phyloP scores from a whole-genome alignment of 23 red algal genomes.

The Chondrus crispus region DNA sequence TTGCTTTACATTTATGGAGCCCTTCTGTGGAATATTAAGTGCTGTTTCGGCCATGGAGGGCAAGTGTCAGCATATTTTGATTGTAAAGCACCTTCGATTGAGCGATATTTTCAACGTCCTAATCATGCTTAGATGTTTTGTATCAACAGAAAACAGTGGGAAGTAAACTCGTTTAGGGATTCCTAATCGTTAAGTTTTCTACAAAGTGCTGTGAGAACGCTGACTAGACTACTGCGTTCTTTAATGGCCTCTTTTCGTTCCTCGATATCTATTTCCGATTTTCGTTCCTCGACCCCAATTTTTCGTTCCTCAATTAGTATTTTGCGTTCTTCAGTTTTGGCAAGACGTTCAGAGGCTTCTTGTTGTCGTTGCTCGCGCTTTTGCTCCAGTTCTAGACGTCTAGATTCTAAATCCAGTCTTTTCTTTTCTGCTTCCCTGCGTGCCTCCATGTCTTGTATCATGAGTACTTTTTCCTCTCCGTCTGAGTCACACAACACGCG shows the following conservation, averaged over 20 bases:
- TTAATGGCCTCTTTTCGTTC: neutral
- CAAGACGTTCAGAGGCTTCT: neutral
- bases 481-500: neutral
- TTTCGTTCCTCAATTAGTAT: neutral
- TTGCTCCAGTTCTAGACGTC: neutral
- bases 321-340: neutral
- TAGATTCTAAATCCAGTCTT: neutral
- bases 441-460: neutral
- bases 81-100: too few relatives aligned
- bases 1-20: neutral
- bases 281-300: neutral
- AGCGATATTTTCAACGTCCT: too few relatives aligned
- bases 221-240: neutral
- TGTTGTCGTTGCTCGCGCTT: neutral
- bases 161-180: too few relatives aligned
- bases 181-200: neutral
- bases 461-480: neutral
- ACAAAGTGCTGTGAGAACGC: neutral
- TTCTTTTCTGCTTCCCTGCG: neutral
- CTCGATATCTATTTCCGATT: neutral
- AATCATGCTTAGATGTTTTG: too few relatives aligned
- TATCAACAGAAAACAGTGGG: too few relatives aligned
- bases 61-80: too few relatives aligned
- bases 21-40: neutral
- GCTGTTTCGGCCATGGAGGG: neutral